A percentile compares a stretch with the other conserved stretches of the same genome.
Evolutionary conservation across 345 rosid species (phyloP).

Genomic region (Brassica nigra): DNA sequence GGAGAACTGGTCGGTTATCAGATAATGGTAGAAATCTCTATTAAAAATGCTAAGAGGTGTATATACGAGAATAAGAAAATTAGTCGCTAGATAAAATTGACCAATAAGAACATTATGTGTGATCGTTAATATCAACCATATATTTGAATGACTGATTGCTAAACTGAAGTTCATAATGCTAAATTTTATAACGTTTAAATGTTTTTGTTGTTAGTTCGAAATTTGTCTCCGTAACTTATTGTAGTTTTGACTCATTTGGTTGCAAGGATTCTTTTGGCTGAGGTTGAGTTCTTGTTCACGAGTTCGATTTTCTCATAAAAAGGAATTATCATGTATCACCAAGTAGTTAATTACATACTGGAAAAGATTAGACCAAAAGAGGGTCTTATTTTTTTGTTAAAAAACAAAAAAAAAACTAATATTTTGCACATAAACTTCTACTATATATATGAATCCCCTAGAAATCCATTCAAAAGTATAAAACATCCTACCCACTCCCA

Average conservation of each 20-base stretch:
- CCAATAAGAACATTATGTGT: neutral
- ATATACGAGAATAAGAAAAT: neutral
- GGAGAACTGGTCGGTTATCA: neutral
- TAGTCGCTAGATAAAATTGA: neutral
- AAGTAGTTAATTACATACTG: neutral
- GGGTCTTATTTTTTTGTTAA: neutral
- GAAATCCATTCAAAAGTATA: constrained; percentile 37
- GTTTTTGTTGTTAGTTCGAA: neutral
- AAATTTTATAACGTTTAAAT: neutral
- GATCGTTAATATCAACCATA: neutral
- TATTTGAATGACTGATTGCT: neutral
- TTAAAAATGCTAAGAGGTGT: neutral
- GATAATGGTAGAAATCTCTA: neutral
- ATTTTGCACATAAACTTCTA: constrained; percentile 18
- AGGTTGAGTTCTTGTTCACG: neutral
- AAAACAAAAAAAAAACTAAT: neutral
- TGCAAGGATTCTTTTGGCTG: neutral
- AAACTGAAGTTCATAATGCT: neutral
- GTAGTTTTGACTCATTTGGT: neutral
- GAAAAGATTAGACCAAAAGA: neutral
- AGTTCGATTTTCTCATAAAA: neutral
- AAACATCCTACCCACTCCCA: constrained; percentile 43
- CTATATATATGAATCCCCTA: constrained; percentile 4
- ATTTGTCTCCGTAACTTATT: neutral
- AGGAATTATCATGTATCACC: neutral